Percentiles rank a stretch among this genome's conserved stretches.
Evolutionary conservation across 2,329 filamentous ascomycete species (phyloP).

Genomic region (Lasiodiplodia citricola): DNA sequence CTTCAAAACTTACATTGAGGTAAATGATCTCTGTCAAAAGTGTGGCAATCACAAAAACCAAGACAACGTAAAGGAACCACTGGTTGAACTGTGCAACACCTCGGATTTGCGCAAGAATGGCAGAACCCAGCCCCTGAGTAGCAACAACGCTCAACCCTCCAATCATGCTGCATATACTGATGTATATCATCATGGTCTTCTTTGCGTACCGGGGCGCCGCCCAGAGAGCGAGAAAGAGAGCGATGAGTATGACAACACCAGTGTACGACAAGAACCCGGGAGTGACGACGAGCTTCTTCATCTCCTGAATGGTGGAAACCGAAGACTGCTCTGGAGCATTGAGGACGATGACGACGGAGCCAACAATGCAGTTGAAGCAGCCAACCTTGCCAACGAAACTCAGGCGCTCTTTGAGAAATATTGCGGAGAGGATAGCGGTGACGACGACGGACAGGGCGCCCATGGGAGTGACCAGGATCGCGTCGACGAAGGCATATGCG

Average conservation of each 20-base stretch:
- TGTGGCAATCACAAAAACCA: slow-evolving; percentile 90
- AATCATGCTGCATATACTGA: slow-evolving; percentile 93
- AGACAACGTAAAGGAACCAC: slow-evolving; percentile 92
- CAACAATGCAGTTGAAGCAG: slow-evolving; percentile 93
- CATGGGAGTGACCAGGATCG: slow-evolving; percentile 90
- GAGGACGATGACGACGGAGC: slow-evolving; percentile 90
- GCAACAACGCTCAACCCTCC: slow-evolving; percentile 94
- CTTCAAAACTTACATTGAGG: slow-evolving; percentile 75
- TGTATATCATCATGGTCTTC: slow-evolving; percentile 96
- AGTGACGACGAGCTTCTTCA: slow-evolving; percentile 84
- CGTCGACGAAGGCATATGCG: slow-evolving; percentile 95
- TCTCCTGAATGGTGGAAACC: slow-evolving; percentile 85
- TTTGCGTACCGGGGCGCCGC: slow-evolving; percentile 88
- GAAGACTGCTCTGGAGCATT: slow-evolving; percentile 89
- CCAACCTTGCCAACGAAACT: slow-evolving; percentile 96
- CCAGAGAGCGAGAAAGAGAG: slow-evolving; percentile 75
- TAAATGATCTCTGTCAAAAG: slow-evolving; percentile 93
- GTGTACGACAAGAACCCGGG: slow-evolving; percentile 87
- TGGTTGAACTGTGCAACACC: slow-evolving; percentile 91
- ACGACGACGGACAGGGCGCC: slow-evolving; percentile 89
- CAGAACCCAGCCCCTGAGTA: slow-evolving; percentile 89
- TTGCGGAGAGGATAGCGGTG: slow-evolving; percentile 86
- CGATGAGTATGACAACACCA: slow-evolving; percentile 79
- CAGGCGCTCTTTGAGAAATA: slow-evolving; percentile 93
- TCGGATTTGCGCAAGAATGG: slow-evolving; percentile 83